Base-by-base conservation (phyloP, 352 stramenopile genomes). In the Pythium biforme region DNA sequence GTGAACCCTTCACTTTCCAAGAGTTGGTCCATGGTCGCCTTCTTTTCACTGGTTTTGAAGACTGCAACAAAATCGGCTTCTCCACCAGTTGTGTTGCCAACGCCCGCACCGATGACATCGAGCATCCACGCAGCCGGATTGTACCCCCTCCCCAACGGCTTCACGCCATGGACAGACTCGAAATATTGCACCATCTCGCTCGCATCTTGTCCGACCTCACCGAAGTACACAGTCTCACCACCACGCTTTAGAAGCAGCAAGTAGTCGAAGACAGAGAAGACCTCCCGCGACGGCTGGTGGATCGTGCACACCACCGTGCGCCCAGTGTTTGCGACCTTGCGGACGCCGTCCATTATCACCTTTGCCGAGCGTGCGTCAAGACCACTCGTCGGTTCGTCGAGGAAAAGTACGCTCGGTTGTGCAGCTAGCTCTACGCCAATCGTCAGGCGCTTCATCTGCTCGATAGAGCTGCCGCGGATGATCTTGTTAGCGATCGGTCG, bases 331-430 rank as follows among this genome's bases (percentile, higher is more conserved):
- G 86, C 86, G 29, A 96, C 77, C 51, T 92, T 91, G 58, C 90
- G 89, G 9, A 97, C 72, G 3, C 92, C 74, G 20, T 90, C 74
- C 55, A 96, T 87, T 20, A 97, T 62, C 50, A 90, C 66, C 48
- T 94, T 81, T 17, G 81, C 90, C 19, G 72, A 80, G 43, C 74
- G 90, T 4, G 79, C 81, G 64, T 97, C 92, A 0, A 98, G 70
- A n/a, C 91, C 91, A 51, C 70, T 88, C 17, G 84, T 97, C 1
- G 88, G 87, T 17, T 88, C 77, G 39, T 91, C 79, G 22, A 88
- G 55, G 66, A 97, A 94, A 1, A 97, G 48, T 26, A 97, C 66
- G 25, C 74, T 80, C 27, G 89, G 79, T 17, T 88, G 84, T 3
- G 82, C 85, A 0, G 94, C 88, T 26, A 98, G 69, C 41, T 86